phyloP scores from a whole-genome alignment of 1,139 yeast genomes.

The Meyerozyma sp. region DNA sequence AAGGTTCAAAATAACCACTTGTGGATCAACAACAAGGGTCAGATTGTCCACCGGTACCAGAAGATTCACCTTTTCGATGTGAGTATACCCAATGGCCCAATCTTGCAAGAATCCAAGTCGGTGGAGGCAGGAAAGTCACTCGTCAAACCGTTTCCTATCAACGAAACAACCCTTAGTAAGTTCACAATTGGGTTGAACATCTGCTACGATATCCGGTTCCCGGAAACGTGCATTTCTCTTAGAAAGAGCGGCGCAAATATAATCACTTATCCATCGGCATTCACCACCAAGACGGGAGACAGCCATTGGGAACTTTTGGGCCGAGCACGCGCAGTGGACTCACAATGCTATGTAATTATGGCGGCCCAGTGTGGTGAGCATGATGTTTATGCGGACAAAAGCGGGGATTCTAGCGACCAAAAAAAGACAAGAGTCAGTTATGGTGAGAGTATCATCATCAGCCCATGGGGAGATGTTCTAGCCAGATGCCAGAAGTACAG shows the following conservation, averaged over 20 bases:
- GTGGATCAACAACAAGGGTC: conserved; percentile 65
- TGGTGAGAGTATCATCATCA: conserved; percentile 82
- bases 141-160: conserved; percentile 44
- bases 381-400: conserved; percentile 31
- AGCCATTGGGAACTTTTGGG: conserved; percentile 88
- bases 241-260: conserved; percentile 73
- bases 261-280: conserved; percentile 83
- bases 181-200: conserved; percentile 54
- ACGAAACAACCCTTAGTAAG: conserved; percentile 3
- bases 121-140: conserved; percentile 72
- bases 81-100: conserved; percentile 69
- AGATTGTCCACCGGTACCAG: conserved; percentile 63
- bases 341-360: conserved; percentile 83
- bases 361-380: conserved; percentile 90
- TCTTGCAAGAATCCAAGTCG: conserved; percentile 67
- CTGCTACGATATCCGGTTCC: conserved; percentile 87
- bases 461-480: conserved; percentile 85
- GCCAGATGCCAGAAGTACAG: conserved; percentile 44
- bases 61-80: conserved; percentile 90
- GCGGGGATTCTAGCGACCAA: conserved; percentile 19
- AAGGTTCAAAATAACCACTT: conserved; percentile 63
- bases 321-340: conserved; percentile 78
- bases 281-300: conserved; percentile 84
- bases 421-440: conserved; percentile 48
- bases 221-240: conserved; percentile 66